phyloP scores from a whole-genome alignment of 2,329 filamentous ascomycete genomes.

The Aspergillus luchuensis region DNA sequence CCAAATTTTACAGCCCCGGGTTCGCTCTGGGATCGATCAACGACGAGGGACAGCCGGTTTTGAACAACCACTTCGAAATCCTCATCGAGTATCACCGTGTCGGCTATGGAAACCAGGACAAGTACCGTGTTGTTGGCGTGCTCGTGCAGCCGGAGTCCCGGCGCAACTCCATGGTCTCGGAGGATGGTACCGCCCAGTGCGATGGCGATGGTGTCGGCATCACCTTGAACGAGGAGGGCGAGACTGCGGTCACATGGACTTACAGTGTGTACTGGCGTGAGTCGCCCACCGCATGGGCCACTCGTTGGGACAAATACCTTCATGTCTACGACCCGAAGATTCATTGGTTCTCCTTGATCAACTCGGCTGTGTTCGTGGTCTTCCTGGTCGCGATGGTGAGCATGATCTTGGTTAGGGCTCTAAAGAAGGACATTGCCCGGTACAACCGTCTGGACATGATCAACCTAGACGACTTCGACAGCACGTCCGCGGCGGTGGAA shows the following conservation, averaged over 20 bases:
- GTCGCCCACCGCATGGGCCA: constrained; percentile 88
- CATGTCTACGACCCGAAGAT: constrained; percentile 98
- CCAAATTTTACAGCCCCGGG: constrained; percentile 85
- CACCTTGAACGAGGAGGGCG: constrained; percentile 64
- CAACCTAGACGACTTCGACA: constrained; percentile 83
- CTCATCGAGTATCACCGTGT: constrained; percentile 88
- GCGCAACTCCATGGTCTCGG: constrained; percentile 56
- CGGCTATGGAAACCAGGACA: constrained; percentile 53
- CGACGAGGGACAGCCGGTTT: constrained; percentile 57
- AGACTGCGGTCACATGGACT: constrained; percentile 76
- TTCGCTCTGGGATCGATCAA: constrained; percentile 72
- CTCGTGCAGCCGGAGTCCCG: constrained; percentile 80
- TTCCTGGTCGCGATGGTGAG: constrained; percentile 89
- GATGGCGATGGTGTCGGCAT: constrained; percentile 59
- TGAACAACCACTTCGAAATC: constrained; percentile 98
- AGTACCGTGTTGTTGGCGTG: constrained; percentile 89
- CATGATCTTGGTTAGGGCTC: constrained; percentile 83
- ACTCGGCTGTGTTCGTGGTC: constrained; percentile 91
- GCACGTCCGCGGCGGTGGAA: constrained; percentile 71
- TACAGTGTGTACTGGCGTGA: constrained; percentile 90
- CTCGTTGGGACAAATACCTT: constrained; percentile 97
- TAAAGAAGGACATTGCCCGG: constrained; percentile 92
- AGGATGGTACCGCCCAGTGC: constrained; percentile 63
- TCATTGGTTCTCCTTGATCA: constrained; percentile 98
- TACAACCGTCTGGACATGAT: constrained; percentile 95